phyloP scores from a whole-genome alignment of 345 rosid genomes.

The Nephelium lappaceum region DNA sequence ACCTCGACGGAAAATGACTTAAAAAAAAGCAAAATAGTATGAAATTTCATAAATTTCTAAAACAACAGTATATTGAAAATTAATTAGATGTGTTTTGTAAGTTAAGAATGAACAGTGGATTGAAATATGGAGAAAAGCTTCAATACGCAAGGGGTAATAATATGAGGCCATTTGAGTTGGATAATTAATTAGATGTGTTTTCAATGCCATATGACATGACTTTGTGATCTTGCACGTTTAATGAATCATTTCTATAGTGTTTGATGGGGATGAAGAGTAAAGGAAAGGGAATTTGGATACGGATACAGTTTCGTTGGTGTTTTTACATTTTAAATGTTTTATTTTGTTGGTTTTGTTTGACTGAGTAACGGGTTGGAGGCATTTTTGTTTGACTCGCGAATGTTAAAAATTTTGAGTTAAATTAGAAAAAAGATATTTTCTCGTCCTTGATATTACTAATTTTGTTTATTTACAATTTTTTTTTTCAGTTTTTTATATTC shows the following conservation, averaged over 20 bases:
- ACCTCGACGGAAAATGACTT: no score
- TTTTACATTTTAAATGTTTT: background rate
- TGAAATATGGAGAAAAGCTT: background rate
- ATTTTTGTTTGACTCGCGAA: background rate
- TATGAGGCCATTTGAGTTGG: background rate
- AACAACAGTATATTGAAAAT: no score
- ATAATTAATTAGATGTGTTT: background rate
- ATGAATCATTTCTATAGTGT: background rate
- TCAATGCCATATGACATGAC: background rate
- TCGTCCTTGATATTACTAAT: background rate
- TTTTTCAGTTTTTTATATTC: background rate
- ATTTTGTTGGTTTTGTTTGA: background rate
- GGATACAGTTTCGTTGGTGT: background rate
- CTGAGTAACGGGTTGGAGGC: background rate
- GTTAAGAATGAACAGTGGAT: no score
- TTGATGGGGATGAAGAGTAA: background rate
- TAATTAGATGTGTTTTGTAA: no score
- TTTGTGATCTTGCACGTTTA: background rate
- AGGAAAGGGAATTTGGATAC: background rate
- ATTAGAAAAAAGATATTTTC: background rate
- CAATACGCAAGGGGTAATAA: background rate
- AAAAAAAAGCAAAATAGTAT: no score
- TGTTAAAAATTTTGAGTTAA: background rate
- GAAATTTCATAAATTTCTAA: no score
- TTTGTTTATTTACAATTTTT: background rate